Evolutionary conservation across 2,329 filamentous ascomycete species (phyloP).

Genomic region (Diplodia corticola): DNA sequence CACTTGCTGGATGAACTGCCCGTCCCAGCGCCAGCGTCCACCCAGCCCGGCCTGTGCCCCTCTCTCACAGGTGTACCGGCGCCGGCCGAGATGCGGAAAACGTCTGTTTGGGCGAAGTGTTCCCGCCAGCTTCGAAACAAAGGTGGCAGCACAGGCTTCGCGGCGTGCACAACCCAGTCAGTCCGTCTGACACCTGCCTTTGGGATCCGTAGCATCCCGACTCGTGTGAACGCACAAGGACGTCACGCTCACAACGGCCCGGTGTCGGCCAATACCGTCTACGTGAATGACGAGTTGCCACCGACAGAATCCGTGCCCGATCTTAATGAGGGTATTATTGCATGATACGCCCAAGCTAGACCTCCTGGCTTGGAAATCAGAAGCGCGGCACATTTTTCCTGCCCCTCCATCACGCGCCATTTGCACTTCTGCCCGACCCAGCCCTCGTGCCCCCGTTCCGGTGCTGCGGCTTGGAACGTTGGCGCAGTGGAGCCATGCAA

Average conservation of each 20-base stretch:
- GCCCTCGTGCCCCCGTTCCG: not conserved
- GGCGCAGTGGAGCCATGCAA: not conserved
- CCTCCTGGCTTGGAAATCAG: not conserved
- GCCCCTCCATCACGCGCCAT: not conserved
- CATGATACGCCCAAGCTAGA: not conserved
- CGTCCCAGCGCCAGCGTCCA: not conserved
- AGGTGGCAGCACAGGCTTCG: not conserved
- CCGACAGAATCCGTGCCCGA: not conserved
- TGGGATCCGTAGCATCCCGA: not conserved
- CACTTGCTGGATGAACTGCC: not conserved
- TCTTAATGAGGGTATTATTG: not conserved
- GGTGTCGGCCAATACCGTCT: not conserved
- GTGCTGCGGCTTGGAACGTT: not conserved
- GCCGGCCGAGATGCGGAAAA: not conserved
- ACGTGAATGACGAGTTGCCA: not conserved
- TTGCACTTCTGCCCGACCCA: not conserved
- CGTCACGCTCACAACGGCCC: not conserved
- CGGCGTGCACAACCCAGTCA: not conserved
- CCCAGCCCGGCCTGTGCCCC: not conserved
- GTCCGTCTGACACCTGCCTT: not conserved
- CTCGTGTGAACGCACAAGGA: not conserved
- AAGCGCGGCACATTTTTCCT: not conserved
- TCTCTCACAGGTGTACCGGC: not conserved
- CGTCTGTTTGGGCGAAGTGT: not conserved
- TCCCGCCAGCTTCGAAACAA: not conserved